Evolutionary conservation across 2,329 filamentous ascomycete genomes (phyloP).

Genomic region (Aspergillus costaricaensis): DNA sequence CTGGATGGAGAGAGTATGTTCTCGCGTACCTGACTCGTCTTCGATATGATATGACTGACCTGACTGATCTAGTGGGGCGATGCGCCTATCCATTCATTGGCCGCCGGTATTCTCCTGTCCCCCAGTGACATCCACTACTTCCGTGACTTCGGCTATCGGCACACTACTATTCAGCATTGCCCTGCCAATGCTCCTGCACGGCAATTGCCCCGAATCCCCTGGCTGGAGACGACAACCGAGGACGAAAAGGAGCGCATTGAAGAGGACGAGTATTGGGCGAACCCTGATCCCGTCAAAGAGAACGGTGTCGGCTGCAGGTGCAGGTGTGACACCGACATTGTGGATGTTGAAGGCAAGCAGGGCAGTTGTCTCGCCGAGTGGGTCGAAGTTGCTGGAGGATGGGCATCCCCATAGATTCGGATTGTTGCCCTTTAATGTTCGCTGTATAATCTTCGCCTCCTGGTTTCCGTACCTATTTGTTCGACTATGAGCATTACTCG

Average conservation of each 20-base stretch:
- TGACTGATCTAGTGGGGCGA: conserved; percentile 78
- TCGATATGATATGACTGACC: conserved; percentile 12
- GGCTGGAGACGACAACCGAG: conserved; percentile 74
- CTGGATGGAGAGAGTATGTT: conserved; percentile 92
- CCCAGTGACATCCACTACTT: conserved; percentile 94
- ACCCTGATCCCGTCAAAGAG: conserved; percentile 82
- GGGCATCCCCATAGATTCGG: conserved; percentile 62
- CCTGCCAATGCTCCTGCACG: conserved; percentile 90
- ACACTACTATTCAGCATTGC: conserved; percentile 98
- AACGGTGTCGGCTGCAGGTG: conserved; percentile 97
- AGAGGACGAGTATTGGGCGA: conserved; percentile 96
- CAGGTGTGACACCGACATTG: conserved; percentile 94
- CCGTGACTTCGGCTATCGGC: conserved; percentile 96
- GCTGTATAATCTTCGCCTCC: conserved; percentile 33
- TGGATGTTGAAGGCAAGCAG: conserved; percentile 96
- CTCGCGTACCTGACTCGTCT: conserved; percentile 21
- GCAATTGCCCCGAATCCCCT: conserved; percentile 79
- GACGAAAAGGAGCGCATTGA: conserved; percentile 83
- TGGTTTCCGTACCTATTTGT: conserved; percentile 34
- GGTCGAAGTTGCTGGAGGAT: conserved; percentile 96
- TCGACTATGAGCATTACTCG: conserved; percentile 38
- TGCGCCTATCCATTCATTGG: conserved; percentile 95
- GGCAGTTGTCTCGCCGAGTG: conserved; percentile 93
- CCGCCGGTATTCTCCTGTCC: conserved; percentile 81
- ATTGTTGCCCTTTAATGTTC: conserved; percentile 22